Base-by-base conservation (phyloP, 768 basidiomycete genomes). In the Lyophyllum semitale region DNA sequence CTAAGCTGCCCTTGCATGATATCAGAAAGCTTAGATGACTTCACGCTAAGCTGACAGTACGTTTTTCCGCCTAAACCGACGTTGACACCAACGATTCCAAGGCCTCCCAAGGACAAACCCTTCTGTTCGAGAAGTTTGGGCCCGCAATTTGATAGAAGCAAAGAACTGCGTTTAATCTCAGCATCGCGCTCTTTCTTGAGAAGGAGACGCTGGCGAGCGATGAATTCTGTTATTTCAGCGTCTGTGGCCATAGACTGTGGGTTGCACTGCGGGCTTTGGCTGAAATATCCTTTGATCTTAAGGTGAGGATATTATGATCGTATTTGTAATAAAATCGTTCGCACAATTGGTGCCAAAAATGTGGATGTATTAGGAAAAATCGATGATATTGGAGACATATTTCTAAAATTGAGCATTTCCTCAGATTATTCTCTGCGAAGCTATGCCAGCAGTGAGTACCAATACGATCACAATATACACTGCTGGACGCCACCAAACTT, bases 11-110 rank as follows among this genome's bases (percentile, higher is more conserved):
- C 73, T 81, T 71, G 64, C 58, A 65, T 44, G 60, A 63, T 18
- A 51, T 74, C 66, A 58, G 59, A 59, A 51, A 42, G 35, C n/a
- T 29, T 41, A 37, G 53, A 47, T 50, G 43, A 22, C 37, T 43
- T 25, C 41, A 53, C 27, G 3, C n/a, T 27, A 29, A 32, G n/a
- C 7, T 22, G 13, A 55, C 44, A 71, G 66, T 68, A 96, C 94
- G 87, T 95, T 76, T 95, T 95, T 25, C 95, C 95, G 25, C 94
- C 95, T 4, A 98, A 79, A 2, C 95, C 96, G 17, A 97, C 80
- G 48, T 82, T 85, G n/a, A 94, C 77, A 23, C 80, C 78, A 1
- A 82, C 78, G 1, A 93, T 73, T 1, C 90, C 85, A 4, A 98
- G 76, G 42, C 87, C 87, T 26, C 81, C 82, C 1, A 97, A 68